These are phyloP conservation scores for Pythium grandisporangium DNA, from an alignment of 352 stramenopile genomes.

Conservation along the genomic window DNA sequence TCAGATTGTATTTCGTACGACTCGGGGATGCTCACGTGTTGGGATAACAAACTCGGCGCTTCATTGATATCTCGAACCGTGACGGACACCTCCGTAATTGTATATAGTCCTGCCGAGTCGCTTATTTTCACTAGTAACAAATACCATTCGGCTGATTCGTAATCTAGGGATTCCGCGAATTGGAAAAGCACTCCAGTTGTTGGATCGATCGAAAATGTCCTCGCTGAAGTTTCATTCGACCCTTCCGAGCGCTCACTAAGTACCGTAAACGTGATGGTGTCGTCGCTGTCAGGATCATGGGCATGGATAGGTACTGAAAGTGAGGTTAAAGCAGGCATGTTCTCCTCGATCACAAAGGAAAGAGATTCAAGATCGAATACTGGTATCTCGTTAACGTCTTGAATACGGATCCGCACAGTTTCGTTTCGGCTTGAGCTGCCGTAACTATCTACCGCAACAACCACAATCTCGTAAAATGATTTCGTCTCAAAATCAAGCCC, in stretches of 20 bases:
- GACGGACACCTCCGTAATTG: conserved; percentile 9
- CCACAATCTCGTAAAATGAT: conserved; percentile 4
- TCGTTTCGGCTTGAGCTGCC: conserved; percentile 4
- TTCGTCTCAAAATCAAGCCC: conserved; percentile 11
- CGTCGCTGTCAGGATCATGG: conserved; percentile 15
- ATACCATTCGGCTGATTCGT: conserved; percentile 12
- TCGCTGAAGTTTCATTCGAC: conserved; percentile 4
- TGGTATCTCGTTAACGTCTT: conserved; percentile 24
- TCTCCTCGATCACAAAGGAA: conserved; percentile 16
- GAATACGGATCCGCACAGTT: conserved; percentile 12
- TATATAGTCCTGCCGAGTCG: conserved; percentile 7
- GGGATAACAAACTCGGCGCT: conserved; percentile 7
- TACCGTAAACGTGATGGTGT: conserved; percentile 15
- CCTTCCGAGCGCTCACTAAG: conserved; percentile 6
- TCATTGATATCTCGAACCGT: conserved; percentile 25
- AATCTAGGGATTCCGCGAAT: conserved; percentile 19
- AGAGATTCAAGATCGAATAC: conserved; percentile 2
- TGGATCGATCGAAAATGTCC: conserved; percentile 29
- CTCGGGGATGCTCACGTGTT: conserved; percentile 13
- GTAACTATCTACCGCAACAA: conserved; percentile 9
- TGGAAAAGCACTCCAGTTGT: conserved; percentile 28
- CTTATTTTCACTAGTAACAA: conserved; percentile 9
- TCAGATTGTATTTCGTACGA: background rate
- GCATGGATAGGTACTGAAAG: conserved; percentile 9
- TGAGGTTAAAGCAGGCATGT: conserved; percentile 8